Percentiles rank a stretch among this genome's conserved stretches.
Evolutionary conservation across 192 early-diverging fungal genomes (phyloP).

Genomic region (Coemansia sp.): DNA sequence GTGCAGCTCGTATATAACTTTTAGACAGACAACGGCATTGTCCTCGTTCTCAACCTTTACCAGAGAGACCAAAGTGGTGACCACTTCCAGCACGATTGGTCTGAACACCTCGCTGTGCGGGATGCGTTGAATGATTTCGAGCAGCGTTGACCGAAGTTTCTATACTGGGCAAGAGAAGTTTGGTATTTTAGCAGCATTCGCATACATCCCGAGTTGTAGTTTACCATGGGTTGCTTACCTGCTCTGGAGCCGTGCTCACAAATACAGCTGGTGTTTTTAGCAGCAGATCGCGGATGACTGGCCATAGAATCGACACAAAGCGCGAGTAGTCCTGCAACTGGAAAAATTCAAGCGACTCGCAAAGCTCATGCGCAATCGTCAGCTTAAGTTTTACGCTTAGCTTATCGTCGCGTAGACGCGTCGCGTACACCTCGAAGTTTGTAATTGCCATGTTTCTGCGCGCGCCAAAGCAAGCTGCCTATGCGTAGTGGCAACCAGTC

Average conservation of each 20-base stretch:
- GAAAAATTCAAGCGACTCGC: slow-evolving; percentile 88
- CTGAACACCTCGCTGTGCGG: slow-evolving; percentile 84
- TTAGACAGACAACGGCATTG: slow-evolving; percentile 90
- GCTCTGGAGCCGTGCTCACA: slow-evolving; percentile 70
- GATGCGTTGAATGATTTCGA: slow-evolving; percentile 92
- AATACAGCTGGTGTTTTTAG: slow-evolving; percentile 71
- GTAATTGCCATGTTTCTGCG: slow-evolving; percentile 36
- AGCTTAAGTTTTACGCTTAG: slow-evolving; percentile 67
- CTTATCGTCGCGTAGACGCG: slow-evolving; percentile 55
- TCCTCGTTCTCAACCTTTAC: slow-evolving; percentile 94
- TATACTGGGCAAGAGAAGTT: slow-evolving; percentile 16
- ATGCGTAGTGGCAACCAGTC: neutral
- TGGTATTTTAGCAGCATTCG: neutral
- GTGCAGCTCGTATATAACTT: slow-evolving; percentile 95
- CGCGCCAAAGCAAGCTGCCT: neutral
- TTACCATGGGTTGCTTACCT: slow-evolving; percentile 40
- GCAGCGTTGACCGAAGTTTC: slow-evolving; percentile 84
- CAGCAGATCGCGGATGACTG: slow-evolving; percentile 78
- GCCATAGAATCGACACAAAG: slow-evolving; percentile 76
- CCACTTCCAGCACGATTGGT: slow-evolving; percentile 73
- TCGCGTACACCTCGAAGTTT: slow-evolving; percentile 58
- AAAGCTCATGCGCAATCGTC: slow-evolving; percentile 79
- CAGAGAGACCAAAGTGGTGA: slow-evolving; percentile 72
- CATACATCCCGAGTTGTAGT: neutral
- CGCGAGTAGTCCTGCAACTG: slow-evolving; percentile 83